Base-by-base conservation (phyloP, 2,329 filamentous ascomycete genomes). In the Botryosphaeria dothidea region DNA sequence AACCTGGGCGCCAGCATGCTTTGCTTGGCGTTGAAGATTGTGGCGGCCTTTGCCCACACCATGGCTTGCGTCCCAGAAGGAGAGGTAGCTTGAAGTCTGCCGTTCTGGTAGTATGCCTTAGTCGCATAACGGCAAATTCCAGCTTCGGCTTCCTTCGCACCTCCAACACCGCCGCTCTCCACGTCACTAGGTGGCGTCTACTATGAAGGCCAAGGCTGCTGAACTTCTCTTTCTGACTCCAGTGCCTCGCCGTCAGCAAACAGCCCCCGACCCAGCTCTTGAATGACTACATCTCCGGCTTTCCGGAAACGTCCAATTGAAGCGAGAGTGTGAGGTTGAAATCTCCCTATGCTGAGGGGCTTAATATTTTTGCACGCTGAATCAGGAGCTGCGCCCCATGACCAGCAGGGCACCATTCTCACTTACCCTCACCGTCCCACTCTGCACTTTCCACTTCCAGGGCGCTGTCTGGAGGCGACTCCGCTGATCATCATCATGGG, bases 51-150 rank as follows among this genome's bases (percentile, higher is more conserved):
- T 17, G 21, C 34, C 51, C 38, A 21, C 31, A 8, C 31, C 21
- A n/a, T 56, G 51, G 54, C 54, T 58, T 23, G 9, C 34, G 15
- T 15, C 34, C 36, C 21, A 15, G 23, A 7, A 8, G 9, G 9
- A 23, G 54, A 58, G 54, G 27, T 43, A 43, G 17, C 15, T 43
- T 41, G 45, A 45, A 58, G 54, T 38, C 31, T 21, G 38, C 21
- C 9, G 4, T 45, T n/a, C 19, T 45, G 54, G 21, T 7, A n/a
- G 17, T 29, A 3, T 31, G 3, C 54, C 25, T 43, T 38, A 31
- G 54, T 31, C 45, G 41, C 54, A 58, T 58, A 5, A 21, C 54
- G 54, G 23, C 54, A 29, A 31, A 23, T 58, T 31, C 54, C 54
- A 45, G 45, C 38, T 23, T 46, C 41, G 27, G 27, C 38, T 46